phyloP scores from a whole-genome alignment of 2,329 filamentous ascomycete species.

The Tricladium varicosporioides region DNA sequence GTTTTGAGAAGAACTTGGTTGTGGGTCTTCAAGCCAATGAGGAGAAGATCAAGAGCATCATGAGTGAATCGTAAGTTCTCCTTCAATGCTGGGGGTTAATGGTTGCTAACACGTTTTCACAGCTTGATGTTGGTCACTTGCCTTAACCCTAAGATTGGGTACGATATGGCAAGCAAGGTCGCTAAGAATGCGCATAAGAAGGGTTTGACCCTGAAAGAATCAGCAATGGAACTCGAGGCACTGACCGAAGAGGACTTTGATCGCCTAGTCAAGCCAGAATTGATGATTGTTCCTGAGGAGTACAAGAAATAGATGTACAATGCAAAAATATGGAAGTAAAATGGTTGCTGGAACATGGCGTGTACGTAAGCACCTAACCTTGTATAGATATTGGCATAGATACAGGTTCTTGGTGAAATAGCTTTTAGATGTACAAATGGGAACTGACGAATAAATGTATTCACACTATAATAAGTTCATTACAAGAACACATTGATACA shows the following conservation, averaged over 20 bases:
- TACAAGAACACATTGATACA: too few relatives aligned
- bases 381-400: not conserved
- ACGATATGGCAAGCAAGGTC: constrained; percentile 95
- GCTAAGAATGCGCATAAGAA: constrained; percentile 99
- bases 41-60: constrained; percentile 81
- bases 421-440: not conserved
- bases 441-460: not conserved
- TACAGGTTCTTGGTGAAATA: not conserved
- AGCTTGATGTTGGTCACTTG: constrained; percentile 98
- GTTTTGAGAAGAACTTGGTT: constrained; percentile 92
- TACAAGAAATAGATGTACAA: constrained; percentile 43
- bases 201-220: constrained; percentile 88
- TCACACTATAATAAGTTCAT: too few relatives aligned
- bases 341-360: not conserved
- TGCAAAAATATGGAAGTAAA: not conserved
- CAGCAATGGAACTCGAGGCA: constrained; percentile 88
- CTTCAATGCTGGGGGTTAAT: not conserved
- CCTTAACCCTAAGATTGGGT: constrained; percentile 95
- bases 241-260: constrained; percentile 89
- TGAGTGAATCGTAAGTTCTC: constrained; percentile 82
- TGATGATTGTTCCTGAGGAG: constrained; percentile 87
- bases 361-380: not conserved
- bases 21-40: constrained; percentile 88
- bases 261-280: constrained; percentile 81
- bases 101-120: constrained; percentile 26